Conservation (phyloP, 1,284 basidiomycete genomes). For the Boletellus deceptivus region DNA sequence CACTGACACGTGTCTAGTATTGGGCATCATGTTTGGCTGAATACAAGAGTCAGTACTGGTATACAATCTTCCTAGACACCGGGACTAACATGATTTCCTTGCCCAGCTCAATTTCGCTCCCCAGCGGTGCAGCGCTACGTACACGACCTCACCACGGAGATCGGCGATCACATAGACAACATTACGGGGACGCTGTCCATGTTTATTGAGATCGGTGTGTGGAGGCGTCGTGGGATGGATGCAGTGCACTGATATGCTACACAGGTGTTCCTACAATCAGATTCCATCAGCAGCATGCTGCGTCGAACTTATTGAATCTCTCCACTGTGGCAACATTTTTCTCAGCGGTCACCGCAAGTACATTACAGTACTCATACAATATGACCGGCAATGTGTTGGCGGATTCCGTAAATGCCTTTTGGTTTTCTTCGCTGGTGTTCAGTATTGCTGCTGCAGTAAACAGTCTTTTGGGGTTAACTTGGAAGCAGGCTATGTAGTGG, state of each 20-base stretch:
- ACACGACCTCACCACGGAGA: constrained; percentile 51
- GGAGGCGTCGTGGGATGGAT: constrained; percentile 17
- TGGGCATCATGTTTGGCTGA: constrained; percentile 35
- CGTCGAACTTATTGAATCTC: constrained; percentile 50
- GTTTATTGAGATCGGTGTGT: constrained; percentile 55
- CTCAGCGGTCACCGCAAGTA: constrained; percentile 57
- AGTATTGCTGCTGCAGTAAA: constrained; percentile 62
- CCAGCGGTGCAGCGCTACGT: constrained; percentile 54
- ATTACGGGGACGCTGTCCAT: constrained; percentile 49
- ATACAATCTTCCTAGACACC: neutral
- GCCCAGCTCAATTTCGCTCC: constrained; percentile 49
- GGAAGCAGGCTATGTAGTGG: constrained; percentile 64
- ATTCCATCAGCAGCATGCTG: constrained; percentile 56
- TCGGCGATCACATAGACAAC: constrained; percentile 55
- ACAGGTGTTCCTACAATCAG: constrained; percentile 60
- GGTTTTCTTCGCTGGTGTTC: constrained; percentile 62
- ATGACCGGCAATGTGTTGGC: constrained; percentile 29
- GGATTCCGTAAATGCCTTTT: constrained; percentile 55
- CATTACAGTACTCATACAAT: constrained; percentile 49
- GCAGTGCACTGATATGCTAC: constrained; percentile 24
- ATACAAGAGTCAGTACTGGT: constrained; percentile 32
- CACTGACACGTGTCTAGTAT: constrained; percentile 26
- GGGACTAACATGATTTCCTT: constrained; percentile 15
- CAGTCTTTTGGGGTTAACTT: constrained; percentile 53
- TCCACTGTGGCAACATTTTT: constrained; percentile 62